Evolutionary conservation across 2,329 filamentous ascomycete species (phyloP), one percentile per base, ranked within the genome.

Genomic region (Grosmannia clavigera): DNA sequence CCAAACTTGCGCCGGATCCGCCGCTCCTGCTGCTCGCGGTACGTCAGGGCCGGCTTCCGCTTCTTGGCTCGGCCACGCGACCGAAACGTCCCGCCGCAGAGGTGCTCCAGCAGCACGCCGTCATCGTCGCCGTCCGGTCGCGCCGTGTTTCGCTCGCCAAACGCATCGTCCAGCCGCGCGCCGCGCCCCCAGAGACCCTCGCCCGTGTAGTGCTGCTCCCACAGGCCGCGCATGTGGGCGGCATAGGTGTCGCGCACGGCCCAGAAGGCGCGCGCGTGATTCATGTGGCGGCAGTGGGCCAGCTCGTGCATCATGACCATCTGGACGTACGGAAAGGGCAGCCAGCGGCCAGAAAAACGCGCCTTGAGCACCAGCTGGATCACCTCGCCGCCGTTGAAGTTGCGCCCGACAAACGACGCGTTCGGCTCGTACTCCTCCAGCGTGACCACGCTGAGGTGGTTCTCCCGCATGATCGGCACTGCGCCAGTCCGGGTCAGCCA

Each of bases 301-400:
- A 95, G 76, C 75, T 94, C 89, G 70, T 95, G 90, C 83, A 95
- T 92, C 90, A 95, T 95, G 65, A 95, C 89, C 88, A 94, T 92
- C 72, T 94, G 88, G 19, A 95, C 88, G 68, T 91, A 90, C 63
- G 83, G 78, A 68, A 94, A 91, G 0, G 88, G 87, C 27, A 95
- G 76, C 90, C 90, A 95, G 61, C 75, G 80, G 31, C 82, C 82
- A 0, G 79, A 81, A 5, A 74, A 76, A 0, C 78, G 80, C 0
- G 87, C 83, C 66, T 86, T 86, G 31, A 95, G 79, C 1, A 95
- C 90, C 1, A 95, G 79, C 72, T 95, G 90, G 57, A 95, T 83
- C 43, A 92, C 86, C 70, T 95, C 90, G 40, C 90, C 91, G 9
- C 86, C 87, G 66, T 95, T 95, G 78, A 95, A 95, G 69, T 95